Evolutionary conservation across 2,329 filamentous ascomycete species (phyloP).

Genomic region (Fusarium domesticum): DNA sequence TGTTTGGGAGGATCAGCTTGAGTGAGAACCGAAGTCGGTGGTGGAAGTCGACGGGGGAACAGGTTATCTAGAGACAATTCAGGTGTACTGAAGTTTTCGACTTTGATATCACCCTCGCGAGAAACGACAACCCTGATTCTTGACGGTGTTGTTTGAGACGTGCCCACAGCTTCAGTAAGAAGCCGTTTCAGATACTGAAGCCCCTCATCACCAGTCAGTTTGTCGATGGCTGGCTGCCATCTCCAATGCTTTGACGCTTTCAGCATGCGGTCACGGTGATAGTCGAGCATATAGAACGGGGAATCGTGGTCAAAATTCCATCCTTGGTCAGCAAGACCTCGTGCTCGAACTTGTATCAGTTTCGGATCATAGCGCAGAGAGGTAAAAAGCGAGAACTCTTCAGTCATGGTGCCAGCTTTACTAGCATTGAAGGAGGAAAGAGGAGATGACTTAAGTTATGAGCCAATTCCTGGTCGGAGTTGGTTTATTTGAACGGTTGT

Average conservation of each 20-base stretch:
- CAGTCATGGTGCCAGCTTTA: conserved; percentile 30
- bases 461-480: no score
- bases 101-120: conserved; percentile 44
- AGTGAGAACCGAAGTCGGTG: conserved; percentile 34
- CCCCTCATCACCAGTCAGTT: conserved; percentile 46
- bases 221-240: conserved; percentile 47
- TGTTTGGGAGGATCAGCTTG: conserved; percentile 26
- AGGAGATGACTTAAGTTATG: no score
- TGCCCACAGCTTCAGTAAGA: conserved; percentile 37
- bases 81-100: conserved; percentile 39
- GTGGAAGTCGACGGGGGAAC: conserved; percentile 55
- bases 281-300: conserved; percentile 74
- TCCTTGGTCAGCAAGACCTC: conserved; percentile 40
- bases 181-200: conserved; percentile 38
- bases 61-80: conserved; percentile 49
- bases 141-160: conserved; percentile 35
- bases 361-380: conserved; percentile 68
- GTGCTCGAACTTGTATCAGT: conserved; percentile 46
- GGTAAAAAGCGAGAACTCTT: conserved; percentile 62
- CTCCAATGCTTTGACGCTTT: conserved; percentile 56
- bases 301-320: conserved; percentile 55
- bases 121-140: conserved; percentile 56
- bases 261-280: conserved; percentile 77
- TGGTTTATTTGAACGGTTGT: no score
- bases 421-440: neutral